Evolutionary conservation across 2,329 filamentous ascomycete genomes (phyloP).

Genomic region (Pseudopithomyces maydicus): DNA sequence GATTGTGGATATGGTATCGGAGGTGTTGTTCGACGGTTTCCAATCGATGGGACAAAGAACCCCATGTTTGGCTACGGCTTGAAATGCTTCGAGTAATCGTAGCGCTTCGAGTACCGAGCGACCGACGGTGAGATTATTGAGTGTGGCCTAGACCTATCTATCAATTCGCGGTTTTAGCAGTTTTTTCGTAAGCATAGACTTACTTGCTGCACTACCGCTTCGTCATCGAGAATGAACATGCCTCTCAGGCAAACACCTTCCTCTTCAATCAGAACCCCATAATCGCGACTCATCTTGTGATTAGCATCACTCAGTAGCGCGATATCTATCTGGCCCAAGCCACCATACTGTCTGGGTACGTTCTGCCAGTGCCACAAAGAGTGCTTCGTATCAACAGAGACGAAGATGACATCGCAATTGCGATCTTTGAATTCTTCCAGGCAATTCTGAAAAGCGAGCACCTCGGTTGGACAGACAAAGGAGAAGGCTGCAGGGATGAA

Average conservation of each 20-base stretch:
- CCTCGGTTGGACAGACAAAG: constrained; percentile 39
- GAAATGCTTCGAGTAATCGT: constrained; percentile 36
- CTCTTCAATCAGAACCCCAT: constrained; percentile 36
- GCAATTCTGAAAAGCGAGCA: constrained; percentile 36
- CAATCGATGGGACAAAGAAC: constrained; percentile 38
- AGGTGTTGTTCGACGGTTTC: constrained; percentile 24
- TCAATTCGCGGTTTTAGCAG: constrained; percentile 1
- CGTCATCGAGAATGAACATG: constrained; percentile 36
- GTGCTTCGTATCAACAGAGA: constrained; percentile 39
- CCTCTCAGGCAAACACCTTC: constrained; percentile 34
- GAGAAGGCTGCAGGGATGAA: constrained; percentile 40
- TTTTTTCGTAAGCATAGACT: not conserved
- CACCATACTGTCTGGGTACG: constrained; percentile 33
- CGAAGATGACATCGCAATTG: constrained; percentile 31
- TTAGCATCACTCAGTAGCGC: constrained; percentile 34
- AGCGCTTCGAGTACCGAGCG: constrained; percentile 36
- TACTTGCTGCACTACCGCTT: constrained; percentile 35
- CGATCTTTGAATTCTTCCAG: constrained; percentile 33
- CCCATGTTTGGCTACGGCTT: constrained; percentile 36
- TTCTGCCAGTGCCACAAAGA: constrained; percentile 38
- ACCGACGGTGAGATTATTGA: constrained; percentile 37
- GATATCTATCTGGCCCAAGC: constrained; percentile 33
- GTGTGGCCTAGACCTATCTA: constrained; percentile 19
- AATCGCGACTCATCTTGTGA: constrained; percentile 34
- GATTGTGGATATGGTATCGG: constrained; percentile 28